A percentile compares a stretch with the other conserved stretches of the same genome.
phyloP scores from a whole-genome alignment of 2,329 filamentous ascomycete genomes.

The Fusarium sublunatum region DNA sequence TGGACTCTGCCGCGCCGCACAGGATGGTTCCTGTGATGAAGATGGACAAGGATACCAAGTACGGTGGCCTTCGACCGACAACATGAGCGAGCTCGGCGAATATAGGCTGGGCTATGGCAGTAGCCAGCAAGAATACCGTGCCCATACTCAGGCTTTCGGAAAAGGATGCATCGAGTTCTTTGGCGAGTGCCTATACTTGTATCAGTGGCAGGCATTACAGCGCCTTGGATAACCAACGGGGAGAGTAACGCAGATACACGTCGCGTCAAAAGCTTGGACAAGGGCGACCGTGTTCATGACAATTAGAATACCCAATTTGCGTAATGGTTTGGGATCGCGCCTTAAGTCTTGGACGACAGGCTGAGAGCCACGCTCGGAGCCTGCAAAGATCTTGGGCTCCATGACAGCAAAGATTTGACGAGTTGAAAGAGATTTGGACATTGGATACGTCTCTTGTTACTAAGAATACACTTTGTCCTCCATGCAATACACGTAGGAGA shows the following conservation, averaged over 20 bases:
- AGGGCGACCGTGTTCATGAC: conserved; percentile 40
- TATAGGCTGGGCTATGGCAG: conserved; percentile 68
- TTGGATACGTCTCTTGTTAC: not conserved
- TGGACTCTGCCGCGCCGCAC: conserved; percentile 49
- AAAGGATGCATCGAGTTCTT: conserved; percentile 43
- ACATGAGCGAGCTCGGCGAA: conserved; percentile 53
- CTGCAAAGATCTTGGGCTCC: not conserved
- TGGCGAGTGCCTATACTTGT: conserved; percentile 36
- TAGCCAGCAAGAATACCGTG: conserved; percentile 75
- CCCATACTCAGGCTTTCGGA: conserved; percentile 54
- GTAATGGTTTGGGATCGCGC: not conserved
- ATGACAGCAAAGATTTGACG: conserved; percentile 2
- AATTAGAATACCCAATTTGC: conserved; percentile 34
- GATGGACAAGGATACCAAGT: conserved; percentile 39
- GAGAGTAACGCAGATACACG: conserved; percentile 46
- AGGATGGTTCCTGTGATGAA: conserved; percentile 57
- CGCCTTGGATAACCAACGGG: conserved; percentile 28
- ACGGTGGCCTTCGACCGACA: conserved; percentile 50
- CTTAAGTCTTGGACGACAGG: not conserved
- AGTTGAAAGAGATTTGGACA: not conserved
- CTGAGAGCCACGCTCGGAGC: not conserved
- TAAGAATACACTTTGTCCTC: not conserved
- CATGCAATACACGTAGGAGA: not conserved
- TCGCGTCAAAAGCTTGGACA: conserved; percentile 44
- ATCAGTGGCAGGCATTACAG: not conserved